These are phyloP conservation scores for Vigna hirtella DNA, from an alignment of 306 rosid species.

Conservation along the genomic window DNA sequence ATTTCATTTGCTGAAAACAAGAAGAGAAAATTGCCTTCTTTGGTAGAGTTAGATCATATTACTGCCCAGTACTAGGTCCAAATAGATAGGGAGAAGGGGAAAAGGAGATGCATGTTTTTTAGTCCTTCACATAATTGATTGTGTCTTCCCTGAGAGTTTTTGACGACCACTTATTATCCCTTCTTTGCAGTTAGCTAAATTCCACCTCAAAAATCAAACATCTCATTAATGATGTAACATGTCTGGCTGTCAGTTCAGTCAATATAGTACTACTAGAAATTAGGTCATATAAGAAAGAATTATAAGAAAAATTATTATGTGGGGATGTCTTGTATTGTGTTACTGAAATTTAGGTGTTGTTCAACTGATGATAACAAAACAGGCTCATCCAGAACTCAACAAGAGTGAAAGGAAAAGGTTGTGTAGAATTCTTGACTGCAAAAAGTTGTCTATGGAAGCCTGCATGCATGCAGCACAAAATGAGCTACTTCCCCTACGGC, in stretches of 20 bases:
- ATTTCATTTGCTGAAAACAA: slow-evolving; percentile 44
- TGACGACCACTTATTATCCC: slow-evolving; percentile 38
- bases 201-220: slow-evolving; percentile 36
- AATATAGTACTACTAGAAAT: slow-evolving; percentile 37
- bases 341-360: slow-evolving; percentile 36
- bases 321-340: neutral
- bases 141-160: slow-evolving; percentile 39
- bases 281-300: slow-evolving; percentile 33
- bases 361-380: slow-evolving; percentile 40
- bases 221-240: slow-evolving; percentile 47
- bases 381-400: slow-evolving; percentile 94
- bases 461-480: slow-evolving; percentile 99
- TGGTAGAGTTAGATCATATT: slow-evolving; percentile 39
- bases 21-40: slow-evolving; percentile 16
- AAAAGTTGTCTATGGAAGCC: slow-evolving; percentile 91
- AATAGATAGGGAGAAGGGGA: slow-evolving; percentile 38
- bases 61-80: slow-evolving; percentile 28
- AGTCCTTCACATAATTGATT: slow-evolving; percentile 50
- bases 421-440: slow-evolving; percentile 90
- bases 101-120: slow-evolving; percentile 40
- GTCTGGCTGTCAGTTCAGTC: slow-evolving; percentile 42
- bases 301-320: slow-evolving; percentile 4
- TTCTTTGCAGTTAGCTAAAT: slow-evolving; percentile 32
- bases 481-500: slow-evolving; percentile 91
- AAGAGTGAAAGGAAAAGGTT: slow-evolving; percentile 95